A percentile compares a stretch with the other conserved stretches of the same genome.
phyloP scores from a whole-genome alignment of 1,284 basidiomycete genomes.

The Tranzscheliella williamsii region DNA sequence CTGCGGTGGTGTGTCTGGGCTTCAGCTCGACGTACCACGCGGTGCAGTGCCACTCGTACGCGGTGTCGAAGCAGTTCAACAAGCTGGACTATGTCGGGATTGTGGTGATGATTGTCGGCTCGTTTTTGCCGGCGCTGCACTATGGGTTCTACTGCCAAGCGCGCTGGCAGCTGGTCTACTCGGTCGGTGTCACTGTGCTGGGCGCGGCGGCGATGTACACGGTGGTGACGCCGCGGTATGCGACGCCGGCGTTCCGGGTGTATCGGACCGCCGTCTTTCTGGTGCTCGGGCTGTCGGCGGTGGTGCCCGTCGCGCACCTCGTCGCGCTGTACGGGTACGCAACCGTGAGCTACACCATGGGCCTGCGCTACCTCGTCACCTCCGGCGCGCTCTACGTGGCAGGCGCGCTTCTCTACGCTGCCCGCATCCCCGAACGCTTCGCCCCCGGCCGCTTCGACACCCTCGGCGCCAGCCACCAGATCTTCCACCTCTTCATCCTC shows the following conservation, averaged over 20 bases:
- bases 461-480: conserved; percentile 63
- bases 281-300: conserved; percentile 73
- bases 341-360: conserved; percentile 50
- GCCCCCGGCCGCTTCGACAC: conserved; percentile 79
- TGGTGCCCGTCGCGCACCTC: conserved; percentile 74
- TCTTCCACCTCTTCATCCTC: conserved; percentile 80
- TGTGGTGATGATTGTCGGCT: conserved; percentile 70
- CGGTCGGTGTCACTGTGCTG: conserved; percentile 65
- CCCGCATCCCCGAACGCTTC: conserved; percentile 77
- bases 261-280: conserved; percentile 80
- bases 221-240: conserved; percentile 78
- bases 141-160: conserved; percentile 59
- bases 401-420: conserved; percentile 64
- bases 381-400: conserved; percentile 50
- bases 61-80: conserved; percentile 63
- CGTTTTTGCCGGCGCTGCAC: conserved; percentile 66
- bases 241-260: conserved; percentile 74
- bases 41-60: conserved; percentile 73
- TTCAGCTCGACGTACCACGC: conserved; percentile 79
- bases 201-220: conserved; percentile 74
- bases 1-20: conserved; percentile 74
- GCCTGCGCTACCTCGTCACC: conserved; percentile 37
- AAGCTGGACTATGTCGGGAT: conserved; percentile 64
- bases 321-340: conserved; percentile 63
- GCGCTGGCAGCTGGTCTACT: conserved; percentile 40